Conservation (phyloP, 495 filamentous ascomycete genomes). For the Neurospora intermedia region DNA sequence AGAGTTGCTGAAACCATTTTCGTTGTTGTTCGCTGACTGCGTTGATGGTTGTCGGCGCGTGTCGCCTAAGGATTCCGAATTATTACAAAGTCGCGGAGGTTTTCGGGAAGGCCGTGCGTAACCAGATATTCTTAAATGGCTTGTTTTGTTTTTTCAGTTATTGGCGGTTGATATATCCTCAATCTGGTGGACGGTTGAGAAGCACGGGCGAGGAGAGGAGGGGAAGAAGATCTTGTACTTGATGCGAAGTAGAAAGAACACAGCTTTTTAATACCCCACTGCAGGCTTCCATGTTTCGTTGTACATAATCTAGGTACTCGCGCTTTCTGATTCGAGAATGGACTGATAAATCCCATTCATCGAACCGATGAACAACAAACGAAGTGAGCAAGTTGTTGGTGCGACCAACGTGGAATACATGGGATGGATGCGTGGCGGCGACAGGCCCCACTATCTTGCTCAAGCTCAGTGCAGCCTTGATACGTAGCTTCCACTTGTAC, state of each 20-base stretch:
- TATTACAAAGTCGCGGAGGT: background rate
- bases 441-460: background rate
- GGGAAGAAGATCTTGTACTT: background rate
- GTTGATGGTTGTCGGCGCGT: background rate
- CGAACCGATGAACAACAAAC: background rate
- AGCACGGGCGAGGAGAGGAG: background rate
- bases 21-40: background rate
- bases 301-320: no score
- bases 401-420: background rate
- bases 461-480: background rate
- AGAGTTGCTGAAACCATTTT: conserved; percentile 24
- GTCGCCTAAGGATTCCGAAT: background rate
- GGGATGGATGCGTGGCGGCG: background rate
- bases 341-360: background rate
- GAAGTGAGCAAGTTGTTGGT: background rate
- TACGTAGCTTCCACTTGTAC: background rate
- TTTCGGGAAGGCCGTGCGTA: background rate
- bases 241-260: background rate
- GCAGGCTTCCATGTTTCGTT: background rate
- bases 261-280: background rate
- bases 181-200: background rate
- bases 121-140: background rate
- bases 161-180: background rate
- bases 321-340: background rate
- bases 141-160: background rate